These are phyloP conservation scores for Chlorella vulgaris DNA, from an alignment of 139 green algal genomes.

Conservation along the genomic window DNA sequence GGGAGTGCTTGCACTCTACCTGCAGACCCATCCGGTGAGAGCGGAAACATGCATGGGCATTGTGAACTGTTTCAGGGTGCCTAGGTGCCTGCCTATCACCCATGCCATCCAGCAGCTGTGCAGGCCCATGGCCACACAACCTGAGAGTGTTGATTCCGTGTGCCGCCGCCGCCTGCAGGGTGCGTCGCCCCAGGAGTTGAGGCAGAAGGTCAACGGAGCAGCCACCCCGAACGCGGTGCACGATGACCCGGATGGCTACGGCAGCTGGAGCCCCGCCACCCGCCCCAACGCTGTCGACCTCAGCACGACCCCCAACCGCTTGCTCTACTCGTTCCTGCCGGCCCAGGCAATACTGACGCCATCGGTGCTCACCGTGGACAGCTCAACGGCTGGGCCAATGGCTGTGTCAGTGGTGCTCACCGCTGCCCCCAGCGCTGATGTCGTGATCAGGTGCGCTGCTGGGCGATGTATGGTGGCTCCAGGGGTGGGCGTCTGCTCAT, in stretches of 20 bases:
- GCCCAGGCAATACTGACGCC: conserved; percentile 12
- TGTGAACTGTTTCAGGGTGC: too few relatives aligned
- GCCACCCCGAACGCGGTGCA: conserved; percentile 16
- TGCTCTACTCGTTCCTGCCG: conserved; percentile 44
- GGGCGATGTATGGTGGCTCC: too few relatives aligned
- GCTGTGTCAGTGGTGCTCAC: background rate
- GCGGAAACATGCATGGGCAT: too few relatives aligned
- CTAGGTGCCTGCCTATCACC: too few relatives aligned
- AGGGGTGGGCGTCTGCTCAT: too few relatives aligned
- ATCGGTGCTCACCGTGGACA: background rate
- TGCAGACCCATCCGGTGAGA: conserved; percentile 52
- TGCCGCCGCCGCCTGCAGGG: conserved; percentile 32
- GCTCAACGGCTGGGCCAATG: background rate
- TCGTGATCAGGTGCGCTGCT: conserved; percentile 3
- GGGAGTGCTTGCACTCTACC: conserved; percentile 61
- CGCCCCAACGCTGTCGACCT: conserved; percentile 43
- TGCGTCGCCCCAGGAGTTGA: conserved; percentile 48
- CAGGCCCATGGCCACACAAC: background rate
- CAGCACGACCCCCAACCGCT: conserved; percentile 58
- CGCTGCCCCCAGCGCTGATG: conserved; percentile 12
- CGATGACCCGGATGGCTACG: conserved; percentile 51
- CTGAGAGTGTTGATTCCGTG: background rate
- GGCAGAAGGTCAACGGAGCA: conserved; percentile 45
- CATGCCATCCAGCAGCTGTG: background rate
- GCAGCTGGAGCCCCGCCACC: conserved; percentile 38